Evolutionary conservation across 73 alveolate genomes (phyloP), one percentile per base, ranked within the genome.

Genomic region (Durusdinium trenchii): DNA sequence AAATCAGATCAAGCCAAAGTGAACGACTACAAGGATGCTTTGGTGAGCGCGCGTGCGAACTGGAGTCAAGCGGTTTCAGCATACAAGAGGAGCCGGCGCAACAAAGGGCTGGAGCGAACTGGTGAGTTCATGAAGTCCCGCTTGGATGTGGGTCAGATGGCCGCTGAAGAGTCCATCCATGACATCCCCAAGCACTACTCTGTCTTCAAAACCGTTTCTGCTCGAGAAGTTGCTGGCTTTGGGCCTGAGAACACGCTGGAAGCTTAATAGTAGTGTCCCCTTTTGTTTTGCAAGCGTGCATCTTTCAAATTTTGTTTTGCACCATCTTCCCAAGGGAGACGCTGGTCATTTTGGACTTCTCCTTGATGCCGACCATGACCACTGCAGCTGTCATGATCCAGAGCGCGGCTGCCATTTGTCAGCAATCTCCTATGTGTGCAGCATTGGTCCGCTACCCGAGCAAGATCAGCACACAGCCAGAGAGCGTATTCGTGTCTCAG

Each of bases 161-260:
- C 50, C 30, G 76, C 47, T 69, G 48, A 28, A 4, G 82, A 69
- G 38, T 6, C 18, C 50, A n/a, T 69, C 50, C 18, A 45, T 10
- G 82, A 69, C 38, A 3, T n/a, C 7, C 82, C 82, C 46, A 69
- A 69, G 82, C 82, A 69, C 48, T 69, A 69, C 82, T n/a, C 50
- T 35, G 82, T 69, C 82, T 69, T 69, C 82, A 69, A 69, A n/a
- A 48, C 82, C 9, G 2, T 3, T 35, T 69, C 82, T 28, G 50
- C 12, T 28, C 82, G 82, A 35, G 82, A 69, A 30, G 38, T 69
- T 48, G 5, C 4, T 20, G 50, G 82, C 46, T 69, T 69, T 69
- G 46, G 50, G 7, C 47, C 2, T 28, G 82, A 69, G 47, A 28
- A 69, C 23, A 69, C 82, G 82, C 38, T 16, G 9, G 82, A n/a